phyloP scores from a whole-genome alignment of 2,329 filamentous ascomycete species.

The Talaromyces marneffei region DNA sequence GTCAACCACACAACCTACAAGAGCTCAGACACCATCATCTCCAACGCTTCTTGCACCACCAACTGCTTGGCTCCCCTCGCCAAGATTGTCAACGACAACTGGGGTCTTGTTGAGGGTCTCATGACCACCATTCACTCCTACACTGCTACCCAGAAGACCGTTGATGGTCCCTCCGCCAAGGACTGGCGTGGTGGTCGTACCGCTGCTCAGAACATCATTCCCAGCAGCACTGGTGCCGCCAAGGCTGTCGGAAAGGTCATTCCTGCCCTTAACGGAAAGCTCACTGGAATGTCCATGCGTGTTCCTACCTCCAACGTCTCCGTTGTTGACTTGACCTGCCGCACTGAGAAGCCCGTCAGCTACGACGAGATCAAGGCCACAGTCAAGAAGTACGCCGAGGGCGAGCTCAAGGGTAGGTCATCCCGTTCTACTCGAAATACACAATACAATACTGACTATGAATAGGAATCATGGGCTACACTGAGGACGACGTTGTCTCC shows the following conservation, averaged over 20 bases:
- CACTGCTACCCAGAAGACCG: slow-evolving; percentile 99
- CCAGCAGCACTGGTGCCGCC: slow-evolving; percentile 96
- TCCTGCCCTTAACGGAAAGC: slow-evolving; percentile 95
- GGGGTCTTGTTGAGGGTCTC: slow-evolving; percentile 92
- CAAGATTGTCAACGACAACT: slow-evolving; percentile 99
- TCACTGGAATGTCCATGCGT: slow-evolving; percentile 99
- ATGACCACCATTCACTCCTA: slow-evolving; percentile 99
- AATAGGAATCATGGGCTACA: slow-evolving; percentile 84
- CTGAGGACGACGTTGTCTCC: slow-evolving; percentile 95
- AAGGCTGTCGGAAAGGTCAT: slow-evolving; percentile 99
- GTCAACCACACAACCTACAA: slow-evolving; percentile 96
- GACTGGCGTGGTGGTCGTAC: slow-evolving; percentile 99
- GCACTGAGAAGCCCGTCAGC: slow-evolving; percentile 74
- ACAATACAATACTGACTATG: slow-evolving; percentile 4
- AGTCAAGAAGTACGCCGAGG: slow-evolving; percentile 81
- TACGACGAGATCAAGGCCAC: slow-evolving; percentile 83
- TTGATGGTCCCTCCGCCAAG: slow-evolving; percentile 95
- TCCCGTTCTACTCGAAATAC: not conserved
- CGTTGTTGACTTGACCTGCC: slow-evolving; percentile 93
- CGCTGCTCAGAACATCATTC: slow-evolving; percentile 99
- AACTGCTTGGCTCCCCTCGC: slow-evolving; percentile 99
- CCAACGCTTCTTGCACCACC: slow-evolving; percentile 99
- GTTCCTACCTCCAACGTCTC: slow-evolving; percentile 98
- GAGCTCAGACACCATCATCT: slow-evolving; percentile 85
- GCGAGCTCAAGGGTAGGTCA: slow-evolving; percentile 68